Evolutionary conservation across 2,329 filamentous ascomycete genomes (phyloP), one percentile per base, ranked within the genome.

Genomic region (Ceratocystis variospora): DNA sequence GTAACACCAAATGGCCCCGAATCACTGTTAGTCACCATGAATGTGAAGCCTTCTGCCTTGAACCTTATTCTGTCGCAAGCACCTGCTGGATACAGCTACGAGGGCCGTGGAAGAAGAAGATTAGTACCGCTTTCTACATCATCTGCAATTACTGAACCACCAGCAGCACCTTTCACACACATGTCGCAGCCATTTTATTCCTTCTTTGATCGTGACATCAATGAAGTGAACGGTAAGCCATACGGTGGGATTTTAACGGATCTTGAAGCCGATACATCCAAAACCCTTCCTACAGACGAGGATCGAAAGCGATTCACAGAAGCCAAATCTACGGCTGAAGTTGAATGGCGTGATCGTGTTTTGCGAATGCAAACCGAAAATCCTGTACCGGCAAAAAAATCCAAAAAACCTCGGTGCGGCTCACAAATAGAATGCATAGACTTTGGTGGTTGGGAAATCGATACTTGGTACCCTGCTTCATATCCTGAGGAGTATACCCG

Each of bases 391-490:
- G 76, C 81, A 25, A 87, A 85, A 71, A 87, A 85, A 72, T 78
- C 84, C 19, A 85, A 86, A 71, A 96, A 96, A 73, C 79, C 87
- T 2, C 85, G 86, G n/a, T 90, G 89, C 0, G 89, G 90, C 3
- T 97, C 92, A 75, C 94, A 96, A 76, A 97, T 99, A 74, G 95
- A 97, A 75, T 96, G 92, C 76, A 96, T 99, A 77, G 94, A 96
- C 72, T 97, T 99, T 77, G 94, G 94, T 59, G 90, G 91, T 63
- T 95, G 88, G 81, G 94, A 99, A 75, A 99, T 99, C 71, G 94
- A 99, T 74, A 99, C 94, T 2, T 97, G 94, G 92, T 96, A 99
- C 76, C 93, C 94, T 37, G 94, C 94, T 48, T 95, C 94, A 12
- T 99, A 99, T 74, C 94, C 94, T 0, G 94, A 96, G 74, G 94